Percentiles rank a stretch among this genome's conserved stretches.
phyloP scores from a whole-genome alignment of 805 yeast genomes.

The Brettanomyces sp. region DNA sequence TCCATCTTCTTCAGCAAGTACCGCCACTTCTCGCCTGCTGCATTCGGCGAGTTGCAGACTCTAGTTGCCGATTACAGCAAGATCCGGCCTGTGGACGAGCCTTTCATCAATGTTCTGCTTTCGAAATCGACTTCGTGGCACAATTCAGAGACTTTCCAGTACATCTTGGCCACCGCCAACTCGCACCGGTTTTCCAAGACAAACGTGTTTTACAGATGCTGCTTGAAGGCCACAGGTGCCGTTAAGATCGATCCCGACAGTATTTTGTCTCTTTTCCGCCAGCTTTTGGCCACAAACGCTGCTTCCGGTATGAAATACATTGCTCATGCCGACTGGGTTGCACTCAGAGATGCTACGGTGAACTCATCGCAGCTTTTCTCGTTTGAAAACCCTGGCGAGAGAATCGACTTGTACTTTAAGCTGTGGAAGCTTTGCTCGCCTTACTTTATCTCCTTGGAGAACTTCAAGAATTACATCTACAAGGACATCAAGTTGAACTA shows the following conservation, averaged over 20 bases:
- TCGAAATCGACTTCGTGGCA: constrained; percentile 62
- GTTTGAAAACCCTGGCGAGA: constrained; percentile 26
- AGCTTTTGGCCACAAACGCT: constrained; percentile 34
- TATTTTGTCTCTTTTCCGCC: constrained; percentile 33
- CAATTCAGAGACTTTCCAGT: constrained; percentile 54
- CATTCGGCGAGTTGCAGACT: constrained; percentile 47
- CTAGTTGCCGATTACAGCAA: constrained; percentile 47
- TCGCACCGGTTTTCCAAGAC: constrained; percentile 50
- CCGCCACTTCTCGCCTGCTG: constrained; percentile 42
- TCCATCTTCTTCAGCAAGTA: constrained; percentile 55
- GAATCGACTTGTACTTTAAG: constrained; percentile 46
- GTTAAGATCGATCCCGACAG: constrained; percentile 45
- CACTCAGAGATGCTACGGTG: constrained; percentile 69
- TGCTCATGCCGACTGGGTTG: constrained; percentile 81
- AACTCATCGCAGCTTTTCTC: constrained; percentile 28
- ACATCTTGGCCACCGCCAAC: constrained; percentile 50
- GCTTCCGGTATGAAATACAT: constrained; percentile 48
- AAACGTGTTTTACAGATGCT: constrained; percentile 63
- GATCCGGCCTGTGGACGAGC: constrained; percentile 59
- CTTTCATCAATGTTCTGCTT: constrained; percentile 70
- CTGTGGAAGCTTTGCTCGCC: constrained; percentile 42
- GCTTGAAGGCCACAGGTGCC: constrained; percentile 63
- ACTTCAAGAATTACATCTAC: constrained; percentile 34
- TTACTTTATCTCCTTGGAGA: constrained; percentile 38
- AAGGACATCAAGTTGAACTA: constrained; percentile 36